A percentile compares a stretch with the other conserved stretches of the same genome.
Conservation (phyloP, 2,329 filamentous ascomycete genomes). For the Aureobasidium mangrovei region DNA sequence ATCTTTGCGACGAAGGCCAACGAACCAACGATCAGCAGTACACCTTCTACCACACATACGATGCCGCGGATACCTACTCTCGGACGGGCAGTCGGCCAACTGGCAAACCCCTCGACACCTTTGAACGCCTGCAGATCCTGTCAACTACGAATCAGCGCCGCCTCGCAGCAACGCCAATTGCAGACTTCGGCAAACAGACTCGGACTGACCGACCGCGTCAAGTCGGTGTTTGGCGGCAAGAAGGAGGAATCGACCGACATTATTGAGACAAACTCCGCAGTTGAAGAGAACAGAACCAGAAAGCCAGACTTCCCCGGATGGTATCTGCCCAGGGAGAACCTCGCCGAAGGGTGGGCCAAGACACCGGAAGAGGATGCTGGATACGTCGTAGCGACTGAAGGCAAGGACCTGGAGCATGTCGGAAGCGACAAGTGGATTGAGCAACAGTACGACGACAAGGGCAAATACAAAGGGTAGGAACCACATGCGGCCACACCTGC, state of each 20-base stretch:
- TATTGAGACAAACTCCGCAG: background rate
- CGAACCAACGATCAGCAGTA: too few relatives aligned
- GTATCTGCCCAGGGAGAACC: background rate
- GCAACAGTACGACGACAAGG: slow-evolving; percentile 27
- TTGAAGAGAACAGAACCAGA: background rate
- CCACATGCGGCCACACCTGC: background rate
- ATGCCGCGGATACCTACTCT: slow-evolving; percentile 8
- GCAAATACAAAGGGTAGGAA: slow-evolving; percentile 28
- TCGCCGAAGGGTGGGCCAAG: slow-evolving; percentile 5
- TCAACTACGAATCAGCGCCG: background rate
- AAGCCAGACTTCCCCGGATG: slow-evolving; percentile 5
- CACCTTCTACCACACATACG: background rate
- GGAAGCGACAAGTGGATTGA: slow-evolving; percentile 41
- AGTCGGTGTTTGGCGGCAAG: background rate
- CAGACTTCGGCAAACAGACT: slow-evolving; percentile 1
- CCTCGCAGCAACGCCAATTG: slow-evolving; percentile 6
- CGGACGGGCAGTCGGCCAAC: background rate
- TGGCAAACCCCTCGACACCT: background rate
- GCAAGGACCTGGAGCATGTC: slow-evolving; percentile 46
- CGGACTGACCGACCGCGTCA: slow-evolving; percentile 1
- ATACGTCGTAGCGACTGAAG: slow-evolving; percentile 41
- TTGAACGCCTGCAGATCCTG: slow-evolving; percentile 1
- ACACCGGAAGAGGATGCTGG: slow-evolving; percentile 15
- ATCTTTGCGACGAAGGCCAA: too few relatives aligned
- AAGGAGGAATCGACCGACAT: background rate